Percentiles rank a stretch among this genome's conserved stretches.
Conservation (phyloP, 306 rosid genomes). For the Sesbania bispinosa region DNA sequence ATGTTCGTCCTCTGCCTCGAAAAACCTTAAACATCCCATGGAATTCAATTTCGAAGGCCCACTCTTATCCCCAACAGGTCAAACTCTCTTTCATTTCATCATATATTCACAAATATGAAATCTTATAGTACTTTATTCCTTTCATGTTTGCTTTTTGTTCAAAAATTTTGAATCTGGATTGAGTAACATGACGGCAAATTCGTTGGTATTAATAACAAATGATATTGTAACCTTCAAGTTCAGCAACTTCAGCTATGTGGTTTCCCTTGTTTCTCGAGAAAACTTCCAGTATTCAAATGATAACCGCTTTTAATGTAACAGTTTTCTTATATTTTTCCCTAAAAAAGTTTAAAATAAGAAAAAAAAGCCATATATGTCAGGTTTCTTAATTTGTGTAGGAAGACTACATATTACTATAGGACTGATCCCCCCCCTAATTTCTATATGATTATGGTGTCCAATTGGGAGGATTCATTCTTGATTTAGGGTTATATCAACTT, state of each 20-base stretch:
- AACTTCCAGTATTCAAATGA: too few relatives aligned
- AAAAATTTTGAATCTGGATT: background rate
- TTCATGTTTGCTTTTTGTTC: background rate
- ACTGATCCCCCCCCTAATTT: background rate
- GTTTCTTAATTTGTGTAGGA: too few relatives aligned
- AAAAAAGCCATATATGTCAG: too few relatives aligned
- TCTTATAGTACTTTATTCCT: background rate
- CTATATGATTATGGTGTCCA: background rate
- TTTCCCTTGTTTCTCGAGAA: too few relatives aligned
- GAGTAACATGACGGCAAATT: background rate
- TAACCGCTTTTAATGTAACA: too few relatives aligned
- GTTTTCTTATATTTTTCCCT: too few relatives aligned
- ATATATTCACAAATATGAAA: too few relatives aligned
- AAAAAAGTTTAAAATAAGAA: too few relatives aligned
- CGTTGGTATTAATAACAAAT: background rate
- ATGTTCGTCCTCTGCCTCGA: conserved; percentile 77
- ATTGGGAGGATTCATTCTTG: background rate
- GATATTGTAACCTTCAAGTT: background rate
- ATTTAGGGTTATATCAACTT: background rate
- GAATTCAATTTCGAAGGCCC: conserved; percentile 23
- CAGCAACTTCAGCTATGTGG: too few relatives aligned
- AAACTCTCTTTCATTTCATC: background rate
- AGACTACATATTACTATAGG: too few relatives aligned
- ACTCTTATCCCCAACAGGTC: conserved; percentile 82
- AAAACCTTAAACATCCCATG: conserved; percentile 47